These are phyloP conservation scores for Ganoderma resinaceum DNA, from an alignment of 1,284 basidiomycete species.

Conservation along the genomic window DNA sequence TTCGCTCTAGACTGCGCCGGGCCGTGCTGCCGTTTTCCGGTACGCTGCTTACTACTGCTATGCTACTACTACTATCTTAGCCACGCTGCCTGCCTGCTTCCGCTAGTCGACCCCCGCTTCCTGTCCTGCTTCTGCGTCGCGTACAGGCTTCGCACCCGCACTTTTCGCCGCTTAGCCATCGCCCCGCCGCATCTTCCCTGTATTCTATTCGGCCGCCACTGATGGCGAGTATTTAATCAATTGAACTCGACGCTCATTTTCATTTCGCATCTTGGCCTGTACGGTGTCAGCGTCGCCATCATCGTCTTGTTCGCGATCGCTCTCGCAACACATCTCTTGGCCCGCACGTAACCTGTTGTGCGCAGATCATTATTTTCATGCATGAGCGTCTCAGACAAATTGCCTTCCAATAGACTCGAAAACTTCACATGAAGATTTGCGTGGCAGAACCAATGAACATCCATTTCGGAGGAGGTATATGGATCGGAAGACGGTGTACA, in stretches of 20 bases:
- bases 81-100: constrained; percentile 10
- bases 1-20: background rate
- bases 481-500: background rate
- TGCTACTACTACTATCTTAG: constrained; percentile 7
- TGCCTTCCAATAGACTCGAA: background rate
- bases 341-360: background rate
- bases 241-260: constrained; percentile 4
- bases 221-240: constrained; percentile 18
- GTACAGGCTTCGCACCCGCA: constrained; percentile 11
- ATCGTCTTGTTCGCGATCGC: background rate
- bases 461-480: background rate
- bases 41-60: background rate
- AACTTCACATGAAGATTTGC: constrained; percentile 2
- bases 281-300: background rate
- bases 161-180: constrained; percentile 16
- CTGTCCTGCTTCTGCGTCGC: constrained; percentile 10
- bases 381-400: constrained; percentile 2
- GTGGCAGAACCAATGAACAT: background rate
- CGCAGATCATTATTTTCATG: background rate
- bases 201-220: constrained; percentile 22
- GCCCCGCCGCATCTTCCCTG: constrained; percentile 13
- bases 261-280: constrained; percentile 1
- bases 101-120: constrained; percentile 15
- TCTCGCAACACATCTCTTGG: background rate
- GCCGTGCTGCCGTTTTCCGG: background rate